Evolutionary conservation across 345 rosid species (phyloP).

Genomic region (Ceriops zippeliana): DNA sequence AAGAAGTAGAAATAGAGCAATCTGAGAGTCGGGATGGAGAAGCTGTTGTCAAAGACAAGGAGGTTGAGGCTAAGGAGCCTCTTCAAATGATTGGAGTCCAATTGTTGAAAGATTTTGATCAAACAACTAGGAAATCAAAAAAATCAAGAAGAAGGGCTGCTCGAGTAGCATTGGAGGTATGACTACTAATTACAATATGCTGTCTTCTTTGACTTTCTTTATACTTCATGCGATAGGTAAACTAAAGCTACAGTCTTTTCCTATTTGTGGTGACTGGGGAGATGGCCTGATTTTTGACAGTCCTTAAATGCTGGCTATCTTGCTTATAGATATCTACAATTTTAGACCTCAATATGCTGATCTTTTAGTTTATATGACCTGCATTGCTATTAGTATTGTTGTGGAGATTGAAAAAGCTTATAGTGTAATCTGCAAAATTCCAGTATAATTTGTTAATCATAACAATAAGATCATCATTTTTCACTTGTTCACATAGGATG

Average conservation of each 20-base stretch:
- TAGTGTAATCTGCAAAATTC: neutral
- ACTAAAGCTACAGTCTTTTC: too few species aligned
- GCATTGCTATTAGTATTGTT: neutral
- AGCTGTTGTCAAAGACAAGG: conserved; percentile 59
- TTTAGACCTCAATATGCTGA: neutral
- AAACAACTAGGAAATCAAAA: conserved; percentile 44
- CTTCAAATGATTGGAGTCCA: conserved; percentile 96
- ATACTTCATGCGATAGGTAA: too few species aligned
- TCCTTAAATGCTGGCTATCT: too few species aligned
- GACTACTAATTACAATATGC: neutral
- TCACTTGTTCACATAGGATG: conserved; percentile 48
- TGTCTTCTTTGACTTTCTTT: too few species aligned
- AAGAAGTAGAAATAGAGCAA: conserved; percentile 49
- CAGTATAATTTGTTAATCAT: neutral
- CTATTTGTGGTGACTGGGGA: too few species aligned
- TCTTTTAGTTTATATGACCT: neutral
- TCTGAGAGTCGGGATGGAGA: conserved; percentile 60
- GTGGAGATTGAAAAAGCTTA: neutral
- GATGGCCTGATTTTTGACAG: too few species aligned
- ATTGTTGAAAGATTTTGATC: conserved; percentile 76
- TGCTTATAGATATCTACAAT: neutral
- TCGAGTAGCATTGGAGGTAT: conserved; percentile 66
- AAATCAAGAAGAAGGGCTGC: conserved; percentile 60
- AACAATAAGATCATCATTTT: conserved; percentile 1
- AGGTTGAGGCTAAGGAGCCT: conserved; percentile 73